A percentile compares a stretch with the other conserved stretches of the same genome.
phyloP scores from a whole-genome alignment of 768 basidiomycete species.

The Nidularia sp. region DNA sequence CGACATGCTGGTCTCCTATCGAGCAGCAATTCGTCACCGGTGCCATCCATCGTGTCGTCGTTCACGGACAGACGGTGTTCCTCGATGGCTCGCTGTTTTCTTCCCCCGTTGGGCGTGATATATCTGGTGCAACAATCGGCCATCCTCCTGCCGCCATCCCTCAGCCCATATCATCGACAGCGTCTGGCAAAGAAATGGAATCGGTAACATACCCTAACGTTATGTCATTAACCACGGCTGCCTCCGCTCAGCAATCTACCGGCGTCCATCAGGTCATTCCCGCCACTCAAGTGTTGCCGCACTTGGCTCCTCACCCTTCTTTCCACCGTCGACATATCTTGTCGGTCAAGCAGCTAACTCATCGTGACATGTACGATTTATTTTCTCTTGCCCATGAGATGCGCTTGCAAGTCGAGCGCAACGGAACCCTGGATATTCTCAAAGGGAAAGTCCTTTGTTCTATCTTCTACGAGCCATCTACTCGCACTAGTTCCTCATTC shows the following conservation, averaged over 20 bases:
- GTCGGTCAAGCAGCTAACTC: slow-evolving; percentile 88
- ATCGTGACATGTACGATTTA: slow-evolving; percentile 86
- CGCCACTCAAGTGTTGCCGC: slow-evolving; percentile 36
- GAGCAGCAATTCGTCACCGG: slow-evolving; percentile 60
- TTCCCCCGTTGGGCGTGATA: slow-evolving; percentile 61
- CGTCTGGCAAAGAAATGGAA: neutral
- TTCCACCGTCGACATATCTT: slow-evolving; percentile 94
- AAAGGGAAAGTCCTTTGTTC: slow-evolving; percentile 89
- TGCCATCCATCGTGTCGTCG: slow-evolving; percentile 83
- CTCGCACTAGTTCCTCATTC: slow-evolving; percentile 92
- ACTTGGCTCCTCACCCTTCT: slow-evolving; percentile 66
- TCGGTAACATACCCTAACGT: neutral
- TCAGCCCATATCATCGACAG: neutral
- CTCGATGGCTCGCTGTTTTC: slow-evolving; percentile 77
- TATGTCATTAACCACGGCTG: neutral
- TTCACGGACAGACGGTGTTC: slow-evolving; percentile 86
- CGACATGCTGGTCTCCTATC: slow-evolving; percentile 80
- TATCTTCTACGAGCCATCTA: slow-evolving; percentile 96
- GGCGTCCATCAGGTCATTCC: slow-evolving; percentile 22
- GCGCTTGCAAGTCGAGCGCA: slow-evolving; percentile 92
- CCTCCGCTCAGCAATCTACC: neutral
- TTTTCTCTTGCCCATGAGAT: slow-evolving; percentile 96
- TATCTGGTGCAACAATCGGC: slow-evolving; percentile 57
- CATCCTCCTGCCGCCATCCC: slow-evolving; percentile 23
- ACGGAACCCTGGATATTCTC: slow-evolving; percentile 82